Base-by-base conservation (phyloP, 1,139 yeast genomes). In the Saccharomyces hybrid region DNA sequence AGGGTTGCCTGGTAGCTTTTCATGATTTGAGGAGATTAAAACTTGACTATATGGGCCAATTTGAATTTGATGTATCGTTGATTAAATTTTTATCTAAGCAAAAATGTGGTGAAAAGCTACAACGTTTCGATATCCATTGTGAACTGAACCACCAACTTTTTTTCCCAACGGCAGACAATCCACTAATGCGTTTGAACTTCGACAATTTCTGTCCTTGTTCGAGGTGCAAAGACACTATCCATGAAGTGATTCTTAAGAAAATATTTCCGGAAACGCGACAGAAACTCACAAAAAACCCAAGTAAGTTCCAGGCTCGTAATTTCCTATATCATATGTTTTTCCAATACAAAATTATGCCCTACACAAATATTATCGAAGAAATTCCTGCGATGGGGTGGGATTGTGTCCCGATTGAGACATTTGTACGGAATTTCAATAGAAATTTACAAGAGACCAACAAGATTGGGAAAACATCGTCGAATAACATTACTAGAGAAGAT, bases 271-370 rank as follows among this genome's bases (percentile, higher is more conserved):
- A 53, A 9, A 55, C 51, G 24, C 61, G 63, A 11, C 57, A 63
- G 1, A 58, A 56, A 48, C 49, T 53, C 5, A 59, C 66, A 47
- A 57, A 56, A 47, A 57, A 61, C 50, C 53, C 58, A 27, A 51
- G 59, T 19, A 66, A 64, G 52, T 56, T 62, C 12, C 59, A 60
- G 29, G 47, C 63, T 27, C 57, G 65, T 51, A 60, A 64, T 53
- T 62, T 67, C 49, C 42, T 59, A 27, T 41, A 61, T 46, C 68
- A 66, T 49, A 56, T 68, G 55, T 59, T 65, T 44, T 63, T 61
- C 51, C 52, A 61, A 6, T 63, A 59, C 47, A 66, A 69, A 26
- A 66, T 67, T 4, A 53, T 66, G n/a, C 70, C 71, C 11, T 60
- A 67, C 50, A 58, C 67, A 24, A 63, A 58, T 38, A 57, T 58